Percentiles rank a stretch among this genome's conserved stretches.
These are phyloP conservation scores for Smallanthus sonchifolius DNA, from an alignment of 129 eudicot genomes.

Conservation along the genomic window DNA sequence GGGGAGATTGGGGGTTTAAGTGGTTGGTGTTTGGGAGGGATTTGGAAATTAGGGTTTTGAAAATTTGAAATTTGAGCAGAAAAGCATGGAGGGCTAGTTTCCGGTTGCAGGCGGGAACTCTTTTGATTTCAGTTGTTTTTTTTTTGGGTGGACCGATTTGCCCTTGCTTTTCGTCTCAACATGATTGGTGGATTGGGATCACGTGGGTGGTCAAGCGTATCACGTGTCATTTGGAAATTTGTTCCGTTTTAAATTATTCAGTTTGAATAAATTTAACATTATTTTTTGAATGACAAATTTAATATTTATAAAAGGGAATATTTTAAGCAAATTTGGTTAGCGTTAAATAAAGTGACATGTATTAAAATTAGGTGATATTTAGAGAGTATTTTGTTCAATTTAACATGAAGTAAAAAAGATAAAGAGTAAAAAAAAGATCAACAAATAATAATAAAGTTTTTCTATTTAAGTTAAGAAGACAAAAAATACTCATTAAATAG, in stretches of 20 bases:
- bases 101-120: slow-evolving; percentile 37
- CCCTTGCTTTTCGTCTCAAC: slow-evolving; percentile 15
- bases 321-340: no score
- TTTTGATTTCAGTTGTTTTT: slow-evolving; percentile 28
- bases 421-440: no score
- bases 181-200: slow-evolving; percentile 20
- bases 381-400: no score
- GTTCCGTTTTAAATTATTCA: background rate
- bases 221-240: slow-evolving; percentile 19
- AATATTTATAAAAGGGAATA: no score
- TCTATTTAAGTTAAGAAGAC: no score
- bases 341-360: no score
- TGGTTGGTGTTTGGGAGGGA: slow-evolving; percentile 23
- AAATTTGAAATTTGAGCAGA: slow-evolving; percentile 8
- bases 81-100: slow-evolving; percentile 15
- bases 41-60: slow-evolving; percentile 23
- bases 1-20: slow-evolving; percentile 11
- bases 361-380: no score
- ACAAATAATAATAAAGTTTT: no score
- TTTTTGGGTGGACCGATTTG: slow-evolving; percentile 19
- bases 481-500: no score
- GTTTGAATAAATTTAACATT: no score
- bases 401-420: no score
- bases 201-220: slow-evolving; percentile 22
- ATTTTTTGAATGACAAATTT: no score